Conservation (phyloP, 331 rosid species). For the Rosa hybrid region DNA sequence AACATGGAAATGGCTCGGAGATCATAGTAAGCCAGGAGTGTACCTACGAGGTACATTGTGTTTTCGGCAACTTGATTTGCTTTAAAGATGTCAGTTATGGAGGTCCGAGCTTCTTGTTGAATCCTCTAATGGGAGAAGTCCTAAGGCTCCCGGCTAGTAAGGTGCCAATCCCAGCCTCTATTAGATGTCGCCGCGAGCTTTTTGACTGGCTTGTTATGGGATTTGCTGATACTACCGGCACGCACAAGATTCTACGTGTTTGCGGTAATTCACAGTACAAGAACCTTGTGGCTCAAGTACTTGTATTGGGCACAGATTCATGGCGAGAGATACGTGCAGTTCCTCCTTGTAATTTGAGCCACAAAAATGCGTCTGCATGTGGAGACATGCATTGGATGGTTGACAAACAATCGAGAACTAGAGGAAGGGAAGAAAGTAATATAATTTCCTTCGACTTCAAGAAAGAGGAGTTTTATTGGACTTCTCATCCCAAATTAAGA, state of each 20-base stretch:
- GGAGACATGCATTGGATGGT: slow-evolving; percentile 8
- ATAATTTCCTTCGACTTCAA: slow-evolving; percentile 2
- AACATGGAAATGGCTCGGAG: background rate
- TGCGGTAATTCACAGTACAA: background rate
- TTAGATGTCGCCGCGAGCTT: background rate
- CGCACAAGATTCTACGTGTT: background rate
- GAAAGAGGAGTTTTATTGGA: background rate
- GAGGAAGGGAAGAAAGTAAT: background rate
- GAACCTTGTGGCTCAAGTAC: background rate
- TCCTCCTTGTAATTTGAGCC: background rate
- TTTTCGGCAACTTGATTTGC: background rate
- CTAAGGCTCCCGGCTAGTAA: background rate
- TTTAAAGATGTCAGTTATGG: background rate
- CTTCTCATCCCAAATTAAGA: background rate
- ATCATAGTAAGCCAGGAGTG: background rate
- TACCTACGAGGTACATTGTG: background rate
- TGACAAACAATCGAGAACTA: background rate
- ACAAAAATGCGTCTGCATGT: background rate
- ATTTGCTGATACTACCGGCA: background rate
- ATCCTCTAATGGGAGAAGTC: slow-evolving; percentile 1
- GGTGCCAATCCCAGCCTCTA: background rate
- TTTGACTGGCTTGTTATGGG: background rate
- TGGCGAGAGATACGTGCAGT: background rate
- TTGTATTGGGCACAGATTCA: background rate
- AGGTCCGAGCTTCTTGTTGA: background rate